These are phyloP conservation scores for Dioscorea zingiberensis DNA, from an alignment of 106 monocot species.

Conservation along the genomic window DNA sequence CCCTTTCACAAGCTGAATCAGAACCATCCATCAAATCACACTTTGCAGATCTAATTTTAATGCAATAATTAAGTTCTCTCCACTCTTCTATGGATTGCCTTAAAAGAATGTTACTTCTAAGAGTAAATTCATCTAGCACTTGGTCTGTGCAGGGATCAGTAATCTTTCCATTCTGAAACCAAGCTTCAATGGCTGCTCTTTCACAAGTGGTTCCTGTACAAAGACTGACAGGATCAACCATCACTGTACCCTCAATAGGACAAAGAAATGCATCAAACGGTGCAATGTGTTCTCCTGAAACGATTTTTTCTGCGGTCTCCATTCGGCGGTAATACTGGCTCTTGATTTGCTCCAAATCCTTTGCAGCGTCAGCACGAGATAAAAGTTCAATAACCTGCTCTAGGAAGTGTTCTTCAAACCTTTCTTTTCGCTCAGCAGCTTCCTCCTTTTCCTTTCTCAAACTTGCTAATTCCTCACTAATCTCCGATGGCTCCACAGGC, in stretches of 20 bases:
- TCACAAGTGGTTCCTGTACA: conserved; percentile 20
- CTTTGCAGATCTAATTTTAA: conserved; percentile 16
- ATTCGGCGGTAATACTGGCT: neutral
- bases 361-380: conserved; percentile 14
- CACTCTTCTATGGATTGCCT: conserved; percentile 19
- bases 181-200: conserved; percentile 12
- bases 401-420: conserved; percentile 8
- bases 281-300: conserved; percentile 1
- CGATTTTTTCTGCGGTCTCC: conserved; percentile 1
- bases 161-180: conserved; percentile 4
- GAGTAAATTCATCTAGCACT: conserved; percentile 3
- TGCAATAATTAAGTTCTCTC: conserved; percentile 19
- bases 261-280: conserved; percentile 8
- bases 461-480: conserved; percentile 12
- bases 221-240: conserved; percentile 25
- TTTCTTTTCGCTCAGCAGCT: conserved; percentile 17
- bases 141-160: conserved; percentile 10
- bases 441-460: conserved; percentile 20
- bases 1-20: neutral
- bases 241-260: conserved; percentile 10
- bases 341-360: conserved; percentile 4
- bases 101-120: conserved; percentile 13
- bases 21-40: conserved; percentile 4
- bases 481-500: conserved; percentile 16
- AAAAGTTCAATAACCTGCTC: conserved; percentile 16